These are phyloP conservation scores for Calonectria naviculata DNA, from an alignment of 2,329 filamentous ascomycete genomes.

Conservation along the genomic window DNA sequence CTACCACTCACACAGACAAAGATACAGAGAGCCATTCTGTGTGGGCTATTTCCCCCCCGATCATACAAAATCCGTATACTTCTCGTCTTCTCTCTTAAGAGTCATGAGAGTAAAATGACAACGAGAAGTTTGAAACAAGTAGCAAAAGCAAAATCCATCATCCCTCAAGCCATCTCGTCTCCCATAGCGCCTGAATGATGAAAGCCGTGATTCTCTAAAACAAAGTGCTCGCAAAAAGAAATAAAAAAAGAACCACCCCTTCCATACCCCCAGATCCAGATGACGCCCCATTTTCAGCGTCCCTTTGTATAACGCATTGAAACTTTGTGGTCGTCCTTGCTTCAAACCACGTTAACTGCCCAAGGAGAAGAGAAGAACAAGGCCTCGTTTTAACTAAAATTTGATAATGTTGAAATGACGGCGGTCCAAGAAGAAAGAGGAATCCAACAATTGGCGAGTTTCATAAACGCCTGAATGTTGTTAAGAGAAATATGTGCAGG, in stretches of 20 bases:
- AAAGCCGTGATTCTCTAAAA: conserved; percentile 36
- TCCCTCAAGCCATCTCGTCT: conserved; percentile 22
- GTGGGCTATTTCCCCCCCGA: conserved; percentile 16
- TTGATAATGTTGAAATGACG: conserved; percentile 40
- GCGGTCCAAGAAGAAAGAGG: conserved; percentile 40
- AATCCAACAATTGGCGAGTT: conserved; percentile 37
- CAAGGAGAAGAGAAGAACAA: conserved; percentile 30
- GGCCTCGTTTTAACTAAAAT: conserved; percentile 39
- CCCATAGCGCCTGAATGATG: conserved; percentile 31
- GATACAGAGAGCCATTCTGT: conserved; percentile 25
- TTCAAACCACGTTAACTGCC: conserved; percentile 26
- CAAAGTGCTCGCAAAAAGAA: conserved; percentile 24
- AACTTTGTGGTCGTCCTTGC: conserved; percentile 33
- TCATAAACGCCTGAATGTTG: conserved; percentile 20
- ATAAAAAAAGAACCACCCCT: conserved; percentile 11
- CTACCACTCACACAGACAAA: conserved; percentile 23
- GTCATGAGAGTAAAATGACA: conserved; percentile 20
- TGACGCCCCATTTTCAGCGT: conserved; percentile 27
- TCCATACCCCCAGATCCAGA: conserved; percentile 21
- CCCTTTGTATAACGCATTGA: conserved; percentile 31
- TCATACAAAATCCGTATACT: conserved; percentile 31
- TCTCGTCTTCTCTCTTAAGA: conserved; percentile 13
- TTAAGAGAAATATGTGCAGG: conserved; percentile 16
- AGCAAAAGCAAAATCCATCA: conserved; percentile 15
- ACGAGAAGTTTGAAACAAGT: background rate